Base-by-base conservation (phyloP, 108 stramenopile genomes). In the Discostella stelligeroides region DNA sequence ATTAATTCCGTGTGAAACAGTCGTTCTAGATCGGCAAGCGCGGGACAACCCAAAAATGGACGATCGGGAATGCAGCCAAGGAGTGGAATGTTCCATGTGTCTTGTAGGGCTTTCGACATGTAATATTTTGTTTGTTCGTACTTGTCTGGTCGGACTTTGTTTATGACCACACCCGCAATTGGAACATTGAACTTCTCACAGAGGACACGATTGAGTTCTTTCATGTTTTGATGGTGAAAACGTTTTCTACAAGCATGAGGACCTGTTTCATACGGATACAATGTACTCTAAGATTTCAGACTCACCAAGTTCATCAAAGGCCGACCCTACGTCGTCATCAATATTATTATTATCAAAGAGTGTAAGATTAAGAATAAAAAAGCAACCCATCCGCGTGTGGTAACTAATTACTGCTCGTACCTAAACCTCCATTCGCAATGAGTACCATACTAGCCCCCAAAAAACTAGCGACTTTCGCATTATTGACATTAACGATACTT, bases 401-500 rank as follows among this genome's bases (percentile, higher is more conserved):
- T n/a, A n/a, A n/a, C n/a, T n/a, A n/a, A n/a, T n/a, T n/a, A 55
- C 29, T 27, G 28, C 17, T 37, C 81, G 47, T 71, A 51, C 89
- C 97, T 39, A 98, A 67, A 11, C 98, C 98, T 47, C 98, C 98
- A 80, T 97, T 98, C 18, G 92, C 97, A 60, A 92, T 81, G 39
- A 86, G 42, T 11, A 98, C 73, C 89, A 98, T 97, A 55, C 90
- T 89, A 8, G 93, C 85, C 25, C 96, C 97, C 17, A 97, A 59
- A 58, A 89, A 50, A 60, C 75, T 78, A 0, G 98, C 98, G 17
- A 97, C 96, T 66, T 96, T 81, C 20, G 98, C 98, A 75, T 98
- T 98, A 82, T 88, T 95, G 48, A 89, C 80, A 67, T 85, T 88
- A 7, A 98, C 95, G 70, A 97, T 91, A 65, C 88, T 88, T 28